Percentiles rank a stretch among this genome's conserved stretches.
Conservation (phyloP, 306 rosid species). For the Heteromeles arbutifolia region DNA sequence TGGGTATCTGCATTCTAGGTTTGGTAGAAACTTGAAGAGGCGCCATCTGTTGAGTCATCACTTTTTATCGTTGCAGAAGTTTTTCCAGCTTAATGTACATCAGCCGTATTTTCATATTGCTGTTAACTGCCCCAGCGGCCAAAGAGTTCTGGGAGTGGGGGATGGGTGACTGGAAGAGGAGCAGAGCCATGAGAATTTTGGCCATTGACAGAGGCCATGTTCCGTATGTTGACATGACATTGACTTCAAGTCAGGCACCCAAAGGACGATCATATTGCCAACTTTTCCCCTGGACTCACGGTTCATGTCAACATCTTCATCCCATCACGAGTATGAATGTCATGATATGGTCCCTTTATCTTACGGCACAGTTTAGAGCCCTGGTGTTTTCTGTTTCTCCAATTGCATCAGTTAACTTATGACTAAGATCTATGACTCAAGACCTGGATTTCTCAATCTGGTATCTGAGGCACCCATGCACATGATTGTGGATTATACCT, state of each 20-base stretch:
- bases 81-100: conserved; percentile 63
- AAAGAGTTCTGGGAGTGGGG: conserved; percentile 98
- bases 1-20: conserved; percentile 85
- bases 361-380: conserved; percentile 62
- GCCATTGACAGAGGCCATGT: conserved; percentile 81
- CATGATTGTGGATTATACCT: conserved; percentile 33
- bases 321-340: conserved; percentile 52
- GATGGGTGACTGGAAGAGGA: conserved; percentile 96
- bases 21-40: conserved; percentile 83
- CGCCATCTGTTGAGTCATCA: conserved; percentile 52
- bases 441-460: conserved; percentile 45
- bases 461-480: conserved; percentile 57
- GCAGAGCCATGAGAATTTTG: conserved; percentile 66
- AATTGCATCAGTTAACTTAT: conserved; percentile 51
- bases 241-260: conserved; percentile 57
- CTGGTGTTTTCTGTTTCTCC: conserved; percentile 73
- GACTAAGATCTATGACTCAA: conserved; percentile 64
- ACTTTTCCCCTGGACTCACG: conserved; percentile 92
- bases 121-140: conserved; percentile 44
- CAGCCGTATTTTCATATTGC: conserved; percentile 30
- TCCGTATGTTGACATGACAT: conserved; percentile 67
- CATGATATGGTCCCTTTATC: conserved; percentile 31
- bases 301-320: conserved; percentile 57
- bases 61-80: conserved; percentile 30
- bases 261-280: conserved; percentile 57